Conservation (phyloP, 305 asterid species). For the Ilex paraguariensis region DNA sequence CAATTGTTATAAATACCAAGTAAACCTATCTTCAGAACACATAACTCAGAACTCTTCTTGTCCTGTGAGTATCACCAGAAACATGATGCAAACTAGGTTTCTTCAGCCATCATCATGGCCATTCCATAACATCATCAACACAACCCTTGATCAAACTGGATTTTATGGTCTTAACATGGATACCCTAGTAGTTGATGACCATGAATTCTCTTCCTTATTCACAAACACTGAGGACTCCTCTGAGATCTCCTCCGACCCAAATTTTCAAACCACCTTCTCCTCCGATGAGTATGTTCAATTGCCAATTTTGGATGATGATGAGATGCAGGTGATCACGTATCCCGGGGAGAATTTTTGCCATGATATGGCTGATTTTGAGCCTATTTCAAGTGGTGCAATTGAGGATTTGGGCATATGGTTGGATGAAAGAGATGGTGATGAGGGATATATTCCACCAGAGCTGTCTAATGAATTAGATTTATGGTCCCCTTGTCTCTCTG, state of each 20-base stretch:
- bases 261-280: slow-evolving; percentile 22
- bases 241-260: slow-evolving; percentile 11
- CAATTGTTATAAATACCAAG: background rate
- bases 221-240: slow-evolving; percentile 29
- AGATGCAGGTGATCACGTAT: slow-evolving; percentile 14
- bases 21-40: slow-evolving; percentile 6
- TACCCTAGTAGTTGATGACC: slow-evolving; percentile 10
- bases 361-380: slow-evolving; percentile 22
- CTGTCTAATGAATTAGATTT: slow-evolving; percentile 28
- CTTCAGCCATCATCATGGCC: slow-evolving; percentile 39
- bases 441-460: slow-evolving; percentile 26
- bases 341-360: background rate
- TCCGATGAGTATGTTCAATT: slow-evolving; percentile 29
- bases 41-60: slow-evolving; percentile 12
- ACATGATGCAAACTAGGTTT: slow-evolving; percentile 43
- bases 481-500: slow-evolving; percentile 35
- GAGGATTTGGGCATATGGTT: slow-evolving; percentile 39
- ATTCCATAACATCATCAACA: slow-evolving; percentile 16
- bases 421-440: slow-evolving; percentile 31
- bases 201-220: slow-evolving; percentile 31
- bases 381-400: slow-evolving; percentile 9
- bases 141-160: slow-evolving; percentile 20
- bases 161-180: slow-evolving; percentile 31
- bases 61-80: slow-evolving; percentile 5
- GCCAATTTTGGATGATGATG: slow-evolving; percentile 26